A percentile compares a stretch with the other conserved stretches of the same genome.
phyloP scores from a whole-genome alignment of 192 early-diverging fungal genomes.

The Lunasporangiospora selenospora region DNA sequence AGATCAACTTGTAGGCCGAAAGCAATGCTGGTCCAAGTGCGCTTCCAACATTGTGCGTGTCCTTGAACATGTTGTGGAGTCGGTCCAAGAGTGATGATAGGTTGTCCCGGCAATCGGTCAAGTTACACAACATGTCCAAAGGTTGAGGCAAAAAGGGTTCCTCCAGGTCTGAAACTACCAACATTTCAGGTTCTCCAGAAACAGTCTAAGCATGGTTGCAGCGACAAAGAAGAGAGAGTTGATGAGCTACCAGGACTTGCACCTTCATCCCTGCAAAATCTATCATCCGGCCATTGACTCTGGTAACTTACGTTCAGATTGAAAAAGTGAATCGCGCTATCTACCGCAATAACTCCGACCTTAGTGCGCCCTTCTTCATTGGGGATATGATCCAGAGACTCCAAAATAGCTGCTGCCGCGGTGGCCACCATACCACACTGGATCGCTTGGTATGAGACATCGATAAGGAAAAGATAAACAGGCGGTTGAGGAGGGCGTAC shows the following conservation, averaged over 20 bases:
- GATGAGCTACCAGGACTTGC: too few species aligned
- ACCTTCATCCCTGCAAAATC: too few species aligned
- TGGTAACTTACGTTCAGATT: constrained; percentile 77
- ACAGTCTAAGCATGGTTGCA: constrained; percentile 33
- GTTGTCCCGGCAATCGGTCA: constrained; percentile 79
- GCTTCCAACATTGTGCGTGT: constrained; percentile 79
- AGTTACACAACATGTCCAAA: constrained; percentile 85
- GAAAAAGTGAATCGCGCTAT: too few species aligned
- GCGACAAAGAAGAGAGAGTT: not conserved
- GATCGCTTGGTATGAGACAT: constrained; percentile 84
- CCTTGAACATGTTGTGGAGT: constrained; percentile 85
- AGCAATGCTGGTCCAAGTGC: constrained; percentile 86
- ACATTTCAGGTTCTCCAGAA: constrained; percentile 89
- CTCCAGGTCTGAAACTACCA: constrained; percentile 91
- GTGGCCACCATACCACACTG: constrained; percentile 73
- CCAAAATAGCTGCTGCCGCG: constrained; percentile 75
- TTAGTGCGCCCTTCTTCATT: constrained; percentile 84
- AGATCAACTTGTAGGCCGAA: constrained; percentile 82
- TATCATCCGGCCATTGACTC: too few species aligned
- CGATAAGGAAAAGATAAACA: constrained; percentile 88
- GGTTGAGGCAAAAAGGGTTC: constrained; percentile 91
- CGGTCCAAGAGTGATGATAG: constrained; percentile 77
- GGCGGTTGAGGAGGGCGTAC: constrained; percentile 93
- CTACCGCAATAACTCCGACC: constrained; percentile 84
- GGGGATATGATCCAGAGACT: constrained; percentile 78